Base-by-base conservation (phyloP, 208 protist species). In the Acanthamoeba castellanii region DNA sequence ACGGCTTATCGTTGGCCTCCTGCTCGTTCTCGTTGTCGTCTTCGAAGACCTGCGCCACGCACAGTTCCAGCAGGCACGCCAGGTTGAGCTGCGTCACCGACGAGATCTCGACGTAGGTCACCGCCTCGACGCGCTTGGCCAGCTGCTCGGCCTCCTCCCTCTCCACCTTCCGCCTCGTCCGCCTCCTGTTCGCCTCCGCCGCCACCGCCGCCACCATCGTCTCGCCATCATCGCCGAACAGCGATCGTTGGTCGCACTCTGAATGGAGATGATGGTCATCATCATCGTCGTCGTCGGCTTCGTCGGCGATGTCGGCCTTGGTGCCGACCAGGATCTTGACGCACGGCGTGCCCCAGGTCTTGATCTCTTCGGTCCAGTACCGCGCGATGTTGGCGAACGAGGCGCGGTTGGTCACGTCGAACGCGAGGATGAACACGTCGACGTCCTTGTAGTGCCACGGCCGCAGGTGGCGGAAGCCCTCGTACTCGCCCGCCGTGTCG, bases 71-170 rank as follows among this genome's bases (percentile, higher is more conserved):
- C 25, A 98, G 96, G 59, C 32, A 76, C 85, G 98, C 98, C 11
- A 99, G 92, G 93, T 95, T 95, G 6, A 97, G 94, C 93, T 99
- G 98, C 34, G 97, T 99, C 25, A 98, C 92, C 27, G 98, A 98
- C 50, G 96, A 98, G 96, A 98, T 99, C 92, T 99, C 98, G 13
- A 98, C 45, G 95, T 99, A 99, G 32, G 97, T 96, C 27, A 97
- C 87, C 55, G 98, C 97, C 42, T 93, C 92, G 91, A 99, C 98
- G 27, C 97, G 82, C 22, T 98, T 96, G n/a, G 93, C 93, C 78
- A 34, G 96, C 97, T 50, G 84, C 93, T 88, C 64, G 45, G 45
- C 88, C 59, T 93, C 64, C 27, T 97, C 94, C 45, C 92, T 94
- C 50, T 52, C 87, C 34, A 97, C 93, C 70, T 74, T n/a, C 66